These are phyloP conservation scores for Penicillium sp. DNA, from an alignment of 2,329 filamentous ascomycete species.

Conservation along the genomic window DNA sequence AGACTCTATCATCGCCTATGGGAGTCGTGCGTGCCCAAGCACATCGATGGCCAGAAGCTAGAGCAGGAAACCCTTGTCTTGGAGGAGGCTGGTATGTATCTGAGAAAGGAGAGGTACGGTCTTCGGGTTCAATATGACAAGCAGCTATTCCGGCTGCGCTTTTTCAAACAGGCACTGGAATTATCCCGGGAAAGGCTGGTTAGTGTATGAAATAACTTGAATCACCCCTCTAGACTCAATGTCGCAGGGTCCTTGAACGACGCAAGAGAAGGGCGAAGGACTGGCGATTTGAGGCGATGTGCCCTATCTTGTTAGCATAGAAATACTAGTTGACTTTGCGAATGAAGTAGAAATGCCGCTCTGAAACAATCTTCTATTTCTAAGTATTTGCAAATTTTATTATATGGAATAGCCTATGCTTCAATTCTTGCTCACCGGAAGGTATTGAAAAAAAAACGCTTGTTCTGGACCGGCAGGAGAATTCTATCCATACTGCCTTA, in stretches of 20 bases:
- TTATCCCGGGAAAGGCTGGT: not conserved
- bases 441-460: too few species aligned
- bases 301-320: too few species aligned
- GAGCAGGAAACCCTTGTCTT: too few species aligned
- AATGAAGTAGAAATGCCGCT: too few species aligned
- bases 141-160: constrained; percentile 2
- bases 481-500: too few species aligned
- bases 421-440: too few species aligned
- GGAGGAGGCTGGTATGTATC: not conserved
- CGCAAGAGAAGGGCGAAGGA: not conserved
- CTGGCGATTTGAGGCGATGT: not conserved
- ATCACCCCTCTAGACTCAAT: not conserved
- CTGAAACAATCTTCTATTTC: too few species aligned
- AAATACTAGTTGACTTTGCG: too few species aligned
- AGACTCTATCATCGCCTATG: not conserved
- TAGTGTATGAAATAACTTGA: constrained; percentile 3
- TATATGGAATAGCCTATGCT: too few species aligned
- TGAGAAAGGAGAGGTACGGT: constrained; percentile 3
- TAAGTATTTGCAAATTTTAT: not conserved
- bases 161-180: not conserved
- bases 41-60: not conserved
- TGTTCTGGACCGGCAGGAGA: too few species aligned
- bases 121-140: constrained; percentile 3
- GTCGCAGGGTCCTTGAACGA: not conserved
- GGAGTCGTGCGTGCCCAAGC: constrained; percentile 1